Evolutionary conservation across 2,329 filamentous ascomycete species (phyloP).

Genomic region (Escovopsis sp.): DNA sequence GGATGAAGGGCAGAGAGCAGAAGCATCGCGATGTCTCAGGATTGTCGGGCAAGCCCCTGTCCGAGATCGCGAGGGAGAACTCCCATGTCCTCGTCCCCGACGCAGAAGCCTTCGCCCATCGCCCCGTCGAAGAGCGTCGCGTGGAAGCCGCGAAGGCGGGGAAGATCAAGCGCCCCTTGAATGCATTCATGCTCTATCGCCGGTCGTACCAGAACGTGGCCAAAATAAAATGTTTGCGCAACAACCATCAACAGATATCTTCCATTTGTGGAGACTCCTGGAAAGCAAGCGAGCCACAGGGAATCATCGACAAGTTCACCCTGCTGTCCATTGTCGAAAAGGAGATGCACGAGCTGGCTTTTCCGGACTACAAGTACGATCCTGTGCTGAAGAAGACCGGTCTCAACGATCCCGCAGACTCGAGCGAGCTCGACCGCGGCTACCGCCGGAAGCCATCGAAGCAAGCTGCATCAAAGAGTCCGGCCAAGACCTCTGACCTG

Average conservation of each 20-base stretch:
- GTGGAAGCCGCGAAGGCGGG: slow-evolving; percentile 54
- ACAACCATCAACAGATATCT: slow-evolving; percentile 90
- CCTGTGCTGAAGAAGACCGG: slow-evolving; percentile 50
- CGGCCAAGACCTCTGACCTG: not conserved
- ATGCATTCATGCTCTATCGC: slow-evolving; percentile 95
- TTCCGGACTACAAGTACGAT: slow-evolving; percentile 88
- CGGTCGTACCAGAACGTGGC: slow-evolving; percentile 81
- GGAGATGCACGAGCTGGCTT: slow-evolving; percentile 68
- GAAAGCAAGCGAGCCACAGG: slow-evolving; percentile 56
- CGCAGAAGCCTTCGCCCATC: slow-evolving; percentile 67
- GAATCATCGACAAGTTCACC: slow-evolving; percentile 62
- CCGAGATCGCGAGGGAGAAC: slow-evolving; percentile 51
- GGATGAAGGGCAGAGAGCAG: slow-evolving; percentile 18
- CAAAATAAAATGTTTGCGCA: slow-evolving; percentile 66
- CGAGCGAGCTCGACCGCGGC: slow-evolving; percentile 30
- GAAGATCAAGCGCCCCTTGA: slow-evolving; percentile 85
- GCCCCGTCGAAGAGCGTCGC: slow-evolving; percentile 49
- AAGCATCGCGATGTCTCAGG: slow-evolving; percentile 11
- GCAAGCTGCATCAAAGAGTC: not conserved
- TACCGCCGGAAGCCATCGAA: not conserved
- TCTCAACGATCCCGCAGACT: slow-evolving; percentile 7
- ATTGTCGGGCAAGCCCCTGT: slow-evolving; percentile 40
- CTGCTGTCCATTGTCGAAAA: slow-evolving; percentile 67
- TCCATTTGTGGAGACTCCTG: slow-evolving; percentile 77
- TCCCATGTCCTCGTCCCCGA: slow-evolving; percentile 52